phyloP scores from a whole-genome alignment of 2,329 filamentous ascomycete genomes.

The Alternaria infectoria region DNA sequence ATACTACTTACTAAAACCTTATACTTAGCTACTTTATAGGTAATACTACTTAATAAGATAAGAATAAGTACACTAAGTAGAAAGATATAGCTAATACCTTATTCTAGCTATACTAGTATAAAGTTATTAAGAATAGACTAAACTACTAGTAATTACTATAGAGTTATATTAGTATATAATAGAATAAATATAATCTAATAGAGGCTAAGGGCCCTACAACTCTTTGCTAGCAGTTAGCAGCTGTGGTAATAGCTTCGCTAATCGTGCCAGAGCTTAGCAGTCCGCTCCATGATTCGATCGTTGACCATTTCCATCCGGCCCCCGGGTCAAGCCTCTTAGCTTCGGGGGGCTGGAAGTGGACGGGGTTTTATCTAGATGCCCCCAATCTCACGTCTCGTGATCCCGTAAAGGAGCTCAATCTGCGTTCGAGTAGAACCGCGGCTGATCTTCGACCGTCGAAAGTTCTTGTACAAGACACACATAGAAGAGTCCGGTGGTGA shows the following conservation, averaged over 20 bases:
- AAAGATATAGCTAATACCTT: too few species aligned
- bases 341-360: background rate
- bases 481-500: background rate
- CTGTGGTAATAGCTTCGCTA: background rate
- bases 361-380: constrained; percentile 37
- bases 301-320: background rate
- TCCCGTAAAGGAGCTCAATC: constrained; percentile 14
- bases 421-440: background rate
- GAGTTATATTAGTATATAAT: too few species aligned
- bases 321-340: background rate
- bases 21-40: too few species aligned
- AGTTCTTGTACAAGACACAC: background rate
- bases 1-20: too few species aligned
- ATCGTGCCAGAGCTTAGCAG: background rate
- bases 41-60: too few species aligned
- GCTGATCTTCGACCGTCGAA: background rate
- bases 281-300: background rate
- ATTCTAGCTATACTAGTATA: too few species aligned
- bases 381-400: constrained; percentile 19
- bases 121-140: too few species aligned
- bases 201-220: too few species aligned
- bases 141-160: too few species aligned
- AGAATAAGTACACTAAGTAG: too few species aligned
- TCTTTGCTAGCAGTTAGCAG: too few species aligned
- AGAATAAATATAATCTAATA: too few species aligned